These are phyloP conservation scores for Leccinum aurantiacum DNA, from an alignment of 768 basidiomycete genomes.

Conservation along the genomic window DNA sequence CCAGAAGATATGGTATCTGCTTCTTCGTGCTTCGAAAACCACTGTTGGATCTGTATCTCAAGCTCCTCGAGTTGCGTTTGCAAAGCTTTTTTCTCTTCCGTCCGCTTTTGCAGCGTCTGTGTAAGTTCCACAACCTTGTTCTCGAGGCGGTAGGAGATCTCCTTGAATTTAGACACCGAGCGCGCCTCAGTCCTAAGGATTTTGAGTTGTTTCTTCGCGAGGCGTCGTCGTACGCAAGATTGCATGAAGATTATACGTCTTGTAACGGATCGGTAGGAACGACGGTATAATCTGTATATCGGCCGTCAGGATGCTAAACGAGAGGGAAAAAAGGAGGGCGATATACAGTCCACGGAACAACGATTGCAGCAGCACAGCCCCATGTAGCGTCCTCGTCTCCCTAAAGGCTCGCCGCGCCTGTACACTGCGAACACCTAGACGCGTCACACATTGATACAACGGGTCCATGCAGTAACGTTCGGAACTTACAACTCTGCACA, in stretches of 20 bases:
- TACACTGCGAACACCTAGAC: constrained; percentile 69
- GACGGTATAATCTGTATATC: constrained; percentile 51
- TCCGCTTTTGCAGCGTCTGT: constrained; percentile 87
- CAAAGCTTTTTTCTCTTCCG: constrained; percentile 86
- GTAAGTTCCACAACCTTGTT: constrained; percentile 99
- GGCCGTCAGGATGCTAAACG: constrained; percentile 7
- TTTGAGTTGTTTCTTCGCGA: constrained; percentile 85
- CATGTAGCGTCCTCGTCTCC: constrained; percentile 55
- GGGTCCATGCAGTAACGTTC: background rate
- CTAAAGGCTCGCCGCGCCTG: constrained; percentile 62
- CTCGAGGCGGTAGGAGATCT: constrained; percentile 95
- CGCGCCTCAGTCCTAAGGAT: constrained; percentile 87
- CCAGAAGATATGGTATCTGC: constrained; percentile 89
- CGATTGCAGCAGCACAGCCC: constrained; percentile 75
- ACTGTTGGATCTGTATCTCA: constrained; percentile 83
- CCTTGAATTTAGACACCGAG: constrained; percentile 97
- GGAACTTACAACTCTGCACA: constrained; percentile 81
- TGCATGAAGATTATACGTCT: constrained; percentile 81
- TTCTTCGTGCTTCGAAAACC: constrained; percentile 88
- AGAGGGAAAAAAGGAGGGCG: constrained; percentile 28
- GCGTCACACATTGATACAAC: constrained; percentile 8
- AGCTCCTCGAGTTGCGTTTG: constrained; percentile 72
- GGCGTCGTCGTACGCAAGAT: constrained; percentile 85
- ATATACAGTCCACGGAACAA: constrained; percentile 86
- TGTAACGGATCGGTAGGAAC: constrained; percentile 57